Base-by-base conservation (phyloP, 805 yeast genomes). In the Schwanniomyces pseudopolymorphus region DNA sequence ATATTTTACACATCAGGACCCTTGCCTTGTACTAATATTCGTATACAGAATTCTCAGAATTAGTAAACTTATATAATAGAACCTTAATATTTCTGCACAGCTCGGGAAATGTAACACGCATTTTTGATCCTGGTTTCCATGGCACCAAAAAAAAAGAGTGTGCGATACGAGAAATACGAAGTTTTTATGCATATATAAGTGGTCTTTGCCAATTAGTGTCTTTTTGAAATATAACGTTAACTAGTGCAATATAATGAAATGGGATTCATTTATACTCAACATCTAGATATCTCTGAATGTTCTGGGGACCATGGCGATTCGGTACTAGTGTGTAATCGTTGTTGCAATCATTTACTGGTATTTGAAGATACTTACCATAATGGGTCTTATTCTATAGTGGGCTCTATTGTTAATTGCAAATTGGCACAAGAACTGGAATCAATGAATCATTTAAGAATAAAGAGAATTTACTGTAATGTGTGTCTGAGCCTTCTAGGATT, bases 401-500 rank as follows among this genome's bases (percentile, higher is more conserved):
- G 39, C 22, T 25, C 46, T 9, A 21, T 43, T 5, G 40, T 26
- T 21, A 52, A 49, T 37, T 25, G 44, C 26, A 45, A 19, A 11
- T 14, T 41, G 5, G 45, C 44, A 25, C 7, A 33, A 10, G 42
- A 49, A 13, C 26, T 20, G 22, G 38, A 43, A 24, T 35, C 45
- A 14, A 40, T 27, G 13, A 38, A 42, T 9, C 21, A 37, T 21
- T 10, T 42, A 14, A 22, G 43, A 26, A 36, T 52, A 13, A 44
- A 42, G 24, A 49, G 47, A 19, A 21, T 49, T 3, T 45, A 43
- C 25, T 54, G 58, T 24, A 39, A 33, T 21, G n/a, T 26, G n/a
- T 54, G 58, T 40, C 26, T 24, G 17, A 40, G 39, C 24, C 37
- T 47, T 19, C 17, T 57, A 11, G 58, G 61, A 21, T 57, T 54